A percentile compares a stretch with the other conserved stretches of the same genome.
These are phyloP conservation scores for Coemansia sp. DNA, from an alignment of 192 early-diverging fungal species.

Conservation along the genomic window DNA sequence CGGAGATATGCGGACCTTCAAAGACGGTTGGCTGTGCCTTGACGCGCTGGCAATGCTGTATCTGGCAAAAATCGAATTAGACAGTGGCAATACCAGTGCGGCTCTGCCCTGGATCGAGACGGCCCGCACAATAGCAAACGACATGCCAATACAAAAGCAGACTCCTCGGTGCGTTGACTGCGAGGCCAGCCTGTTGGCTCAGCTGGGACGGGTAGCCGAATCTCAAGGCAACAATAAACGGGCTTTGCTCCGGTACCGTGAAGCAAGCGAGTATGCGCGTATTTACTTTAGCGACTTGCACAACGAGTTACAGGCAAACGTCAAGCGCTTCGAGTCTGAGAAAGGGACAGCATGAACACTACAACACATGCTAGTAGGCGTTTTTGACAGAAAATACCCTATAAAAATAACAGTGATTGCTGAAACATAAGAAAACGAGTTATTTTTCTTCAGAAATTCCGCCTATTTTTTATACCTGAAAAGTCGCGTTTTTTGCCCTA, in stretches of 20 bases:
- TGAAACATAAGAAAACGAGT: no score
- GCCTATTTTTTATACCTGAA: no score
- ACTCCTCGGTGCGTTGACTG: conserved; percentile 41
- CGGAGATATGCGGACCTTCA: conserved; percentile 25
- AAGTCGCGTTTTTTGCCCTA: no score
- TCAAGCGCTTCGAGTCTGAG: conserved; percentile 21
- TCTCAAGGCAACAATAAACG: conserved; percentile 23
- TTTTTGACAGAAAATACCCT: no score
- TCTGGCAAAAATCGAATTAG: conserved; percentile 33
- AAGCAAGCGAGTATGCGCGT: conserved; percentile 42
- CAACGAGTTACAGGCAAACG: conserved; percentile 14
- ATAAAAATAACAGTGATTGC: no score
- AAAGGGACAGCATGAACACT: not conserved
- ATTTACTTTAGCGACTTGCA: conserved; percentile 24
- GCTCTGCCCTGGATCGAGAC: conserved; percentile 39
- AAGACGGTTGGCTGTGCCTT: conserved; percentile 47
- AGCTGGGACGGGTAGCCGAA: conserved; percentile 49
- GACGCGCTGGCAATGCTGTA: conserved; percentile 40
- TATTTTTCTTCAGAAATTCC: no score
- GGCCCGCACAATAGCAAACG: conserved; percentile 20
- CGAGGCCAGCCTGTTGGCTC: conserved; percentile 24
- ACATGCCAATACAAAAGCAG: conserved; percentile 5
- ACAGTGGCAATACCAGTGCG: conserved; percentile 18
- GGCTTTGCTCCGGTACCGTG: conserved; percentile 42
- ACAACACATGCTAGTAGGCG: not conserved